Evolutionary conservation across 768 basidiomycete genomes (phyloP).

Genomic region (Mycena pura): DNA sequence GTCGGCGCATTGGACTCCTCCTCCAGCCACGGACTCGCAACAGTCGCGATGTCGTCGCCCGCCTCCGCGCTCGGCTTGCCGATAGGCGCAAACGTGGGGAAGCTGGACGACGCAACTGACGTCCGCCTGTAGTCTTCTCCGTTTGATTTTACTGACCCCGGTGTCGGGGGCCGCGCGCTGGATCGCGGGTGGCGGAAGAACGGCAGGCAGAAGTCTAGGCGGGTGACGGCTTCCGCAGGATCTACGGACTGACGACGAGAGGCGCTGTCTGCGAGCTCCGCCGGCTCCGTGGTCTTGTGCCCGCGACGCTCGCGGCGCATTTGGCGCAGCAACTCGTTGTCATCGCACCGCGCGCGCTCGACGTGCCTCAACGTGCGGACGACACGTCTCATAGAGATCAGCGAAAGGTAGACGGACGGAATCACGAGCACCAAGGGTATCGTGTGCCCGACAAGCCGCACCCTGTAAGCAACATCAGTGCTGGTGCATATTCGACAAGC

Average conservation of each 20-base stretch:
- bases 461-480: conserved; percentile 49
- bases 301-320: neutral
- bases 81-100: conserved; percentile 39
- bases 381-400: conserved; percentile 46
- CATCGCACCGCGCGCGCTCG: conserved; percentile 40
- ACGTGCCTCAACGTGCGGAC: conserved; percentile 45
- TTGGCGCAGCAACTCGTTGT: conserved; percentile 24
- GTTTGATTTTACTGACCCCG: too few species aligned
- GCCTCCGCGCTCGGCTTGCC: conserved; percentile 26
- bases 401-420: conserved; percentile 59
- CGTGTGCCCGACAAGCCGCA: conserved; percentile 68
- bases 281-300: neutral
- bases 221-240: neutral
- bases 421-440: conserved; percentile 56
- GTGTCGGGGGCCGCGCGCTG: too few species aligned
- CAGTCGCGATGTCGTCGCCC: conserved; percentile 14
- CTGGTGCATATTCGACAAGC: neutral
- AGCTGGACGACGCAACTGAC: conserved; percentile 40
- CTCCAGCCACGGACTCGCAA: conserved; percentile 17
- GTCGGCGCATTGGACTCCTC: conserved; percentile 1
- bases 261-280: conserved; percentile 21
- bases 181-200: conserved; percentile 10
- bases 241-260: too few species aligned
- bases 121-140: conserved; percentile 18
- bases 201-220: neutral